Conservation (phyloP, 768 basidiomycete genomes). For the Chalciporus chontae region DNA sequence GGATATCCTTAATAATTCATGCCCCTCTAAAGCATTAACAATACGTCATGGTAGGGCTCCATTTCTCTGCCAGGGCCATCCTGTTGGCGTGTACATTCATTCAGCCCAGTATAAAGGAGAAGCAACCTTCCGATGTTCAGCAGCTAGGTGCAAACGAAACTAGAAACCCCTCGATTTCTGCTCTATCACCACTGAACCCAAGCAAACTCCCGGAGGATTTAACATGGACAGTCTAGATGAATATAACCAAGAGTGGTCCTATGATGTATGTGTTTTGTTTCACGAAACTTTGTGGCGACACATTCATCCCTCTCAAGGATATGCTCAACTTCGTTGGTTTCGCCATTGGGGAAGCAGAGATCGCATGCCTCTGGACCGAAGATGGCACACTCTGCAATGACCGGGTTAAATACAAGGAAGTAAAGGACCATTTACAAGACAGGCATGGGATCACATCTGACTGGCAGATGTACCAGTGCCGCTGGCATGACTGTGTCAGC, state of each 20-base stretch:
- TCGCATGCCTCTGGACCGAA: constrained; percentile 6
- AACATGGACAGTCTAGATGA: neutral
- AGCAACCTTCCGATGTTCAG: neutral
- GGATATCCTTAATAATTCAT: neutral
- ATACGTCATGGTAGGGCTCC: neutral
- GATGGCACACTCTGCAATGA: constrained; percentile 1
- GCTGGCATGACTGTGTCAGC: constrained; percentile 4
- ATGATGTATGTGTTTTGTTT: neutral
- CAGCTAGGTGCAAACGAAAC: neutral
- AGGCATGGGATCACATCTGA: constrained; percentile 4
- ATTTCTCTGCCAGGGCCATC: neutral
- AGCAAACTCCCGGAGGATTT: neutral
- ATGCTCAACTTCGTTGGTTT: constrained; percentile 1
- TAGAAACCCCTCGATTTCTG: neutral
- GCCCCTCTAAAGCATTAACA: neutral
- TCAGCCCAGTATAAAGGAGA: neutral
- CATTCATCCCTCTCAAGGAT: neutral
- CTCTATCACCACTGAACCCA: neutral
- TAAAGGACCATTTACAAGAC: constrained; percentile 4
- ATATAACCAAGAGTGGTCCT: neutral
- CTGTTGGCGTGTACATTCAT: neutral
- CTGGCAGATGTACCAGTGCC: constrained; percentile 1
- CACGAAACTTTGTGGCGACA: neutral
- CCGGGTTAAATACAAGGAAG: neutral
- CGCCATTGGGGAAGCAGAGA: neutral